These are phyloP conservation scores for Sporothrix humicola DNA, from an alignment of 2,329 filamentous ascomycete species.

Conservation along the genomic window DNA sequence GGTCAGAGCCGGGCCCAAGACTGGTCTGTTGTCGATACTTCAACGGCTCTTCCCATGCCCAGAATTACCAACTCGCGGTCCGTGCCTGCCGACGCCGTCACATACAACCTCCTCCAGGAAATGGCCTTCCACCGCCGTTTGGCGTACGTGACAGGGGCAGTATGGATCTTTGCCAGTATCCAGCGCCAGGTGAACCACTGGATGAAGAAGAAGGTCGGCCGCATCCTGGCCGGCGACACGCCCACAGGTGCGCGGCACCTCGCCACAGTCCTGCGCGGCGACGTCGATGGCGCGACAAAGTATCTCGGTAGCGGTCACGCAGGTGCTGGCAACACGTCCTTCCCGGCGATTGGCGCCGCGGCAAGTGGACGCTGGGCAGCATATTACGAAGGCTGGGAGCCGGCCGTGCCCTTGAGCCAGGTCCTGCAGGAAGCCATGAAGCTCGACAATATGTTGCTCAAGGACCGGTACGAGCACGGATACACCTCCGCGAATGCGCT, in stretches of 20 bases:
- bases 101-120: conserved; percentile 49
- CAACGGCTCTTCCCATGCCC: not conserved
- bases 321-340: not conserved
- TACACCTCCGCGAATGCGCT: not conserved
- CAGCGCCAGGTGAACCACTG: conserved; percentile 39
- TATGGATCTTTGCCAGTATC: conserved; percentile 47
- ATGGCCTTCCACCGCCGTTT: conserved; percentile 46
- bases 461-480: conserved; percentile 16
- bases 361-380: conserved; percentile 28
- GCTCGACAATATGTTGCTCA: conserved; percentile 35
- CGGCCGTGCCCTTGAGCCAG: conserved; percentile 33
- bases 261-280: not conserved
- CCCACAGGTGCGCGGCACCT: not conserved
- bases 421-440: conserved; percentile 34
- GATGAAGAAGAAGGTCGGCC: conserved; percentile 42
- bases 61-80: not conserved
- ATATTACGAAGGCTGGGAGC: conserved; percentile 36
- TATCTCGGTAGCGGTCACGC: too few species aligned
- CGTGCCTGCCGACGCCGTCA: conserved; percentile 41
- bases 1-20: not conserved
- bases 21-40: not conserved
- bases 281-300: not conserved
- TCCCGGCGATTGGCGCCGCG: conserved; percentile 10
- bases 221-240: conserved; percentile 28
- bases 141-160: conserved; percentile 43